These are phyloP conservation scores for Physcomitrium patens DNA, from an alignment of 225 moss, liverwort and hornwort genomes.

Conservation along the genomic window DNA sequence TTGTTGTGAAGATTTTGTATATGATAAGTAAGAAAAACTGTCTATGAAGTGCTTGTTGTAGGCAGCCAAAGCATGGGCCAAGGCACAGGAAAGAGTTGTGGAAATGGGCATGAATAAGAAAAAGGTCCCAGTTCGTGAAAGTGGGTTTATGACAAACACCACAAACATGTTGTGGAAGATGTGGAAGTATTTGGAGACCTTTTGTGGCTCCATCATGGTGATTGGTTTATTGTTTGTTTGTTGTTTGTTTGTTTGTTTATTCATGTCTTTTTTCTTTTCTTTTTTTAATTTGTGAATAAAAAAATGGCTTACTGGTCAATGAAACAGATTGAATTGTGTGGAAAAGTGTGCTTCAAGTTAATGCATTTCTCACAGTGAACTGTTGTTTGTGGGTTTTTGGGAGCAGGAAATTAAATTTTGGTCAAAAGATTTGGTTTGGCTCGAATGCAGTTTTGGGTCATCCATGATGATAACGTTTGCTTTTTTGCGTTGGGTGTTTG, in stretches of 20 bases:
- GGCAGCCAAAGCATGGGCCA: constrained; percentile 46
- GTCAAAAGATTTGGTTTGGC: constrained; percentile 59
- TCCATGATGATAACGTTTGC: constrained; percentile 91
- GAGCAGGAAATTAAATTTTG: constrained; percentile 45
- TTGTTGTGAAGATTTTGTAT: not conserved
- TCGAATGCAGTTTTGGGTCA: constrained; percentile 89
- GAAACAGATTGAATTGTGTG: too few relatives aligned
- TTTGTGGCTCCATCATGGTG: constrained; percentile 6
- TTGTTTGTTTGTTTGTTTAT: not conserved
- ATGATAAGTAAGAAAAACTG: not conserved
- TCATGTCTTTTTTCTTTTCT: not conserved
- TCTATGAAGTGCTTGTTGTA: not conserved
- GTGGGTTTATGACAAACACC: not conserved
- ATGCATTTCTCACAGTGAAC: not conserved
- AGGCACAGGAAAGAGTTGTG: constrained; percentile 45
- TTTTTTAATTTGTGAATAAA: not conserved
- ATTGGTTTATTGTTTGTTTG: not conserved
- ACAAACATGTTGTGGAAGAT: constrained; percentile 14
- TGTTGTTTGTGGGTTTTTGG: not conserved
- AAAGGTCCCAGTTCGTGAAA: not conserved
- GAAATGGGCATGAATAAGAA: constrained; percentile 26
- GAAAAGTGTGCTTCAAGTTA: too few relatives aligned
- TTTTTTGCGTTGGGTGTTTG: constrained; percentile 83
- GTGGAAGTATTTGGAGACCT: constrained; percentile 36
- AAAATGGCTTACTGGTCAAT: too few relatives aligned